Conservation (phyloP, 768 basidiomycete genomes). For the Pisolithus albus region DNA sequence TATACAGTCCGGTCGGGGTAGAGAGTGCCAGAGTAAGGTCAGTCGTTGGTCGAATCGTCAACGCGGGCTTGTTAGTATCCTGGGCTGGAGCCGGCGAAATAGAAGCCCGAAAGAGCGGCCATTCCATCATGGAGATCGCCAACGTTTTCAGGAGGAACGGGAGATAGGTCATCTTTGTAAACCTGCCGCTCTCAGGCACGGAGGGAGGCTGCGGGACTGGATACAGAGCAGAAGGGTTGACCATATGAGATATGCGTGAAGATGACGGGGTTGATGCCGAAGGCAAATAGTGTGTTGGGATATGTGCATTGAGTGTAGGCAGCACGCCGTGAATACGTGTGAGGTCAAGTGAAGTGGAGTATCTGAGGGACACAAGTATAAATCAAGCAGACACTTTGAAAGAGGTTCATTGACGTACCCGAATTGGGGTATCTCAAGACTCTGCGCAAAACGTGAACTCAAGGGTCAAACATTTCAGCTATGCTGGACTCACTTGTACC, state of each 20-base stretch:
- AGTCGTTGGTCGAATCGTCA: constrained; percentile 65
- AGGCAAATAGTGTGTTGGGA: constrained; percentile 52
- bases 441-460: constrained; percentile 36
- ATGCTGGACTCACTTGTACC: constrained; percentile 52
- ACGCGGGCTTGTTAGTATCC: constrained; percentile 44
- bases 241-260: constrained; percentile 15
- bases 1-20: constrained; percentile 78
- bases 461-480: not conserved
- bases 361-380: constrained; percentile 33
- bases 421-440: constrained; percentile 81
- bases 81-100: constrained; percentile 41
- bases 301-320: constrained; percentile 58
- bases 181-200: constrained; percentile 49
- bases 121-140: constrained; percentile 70
- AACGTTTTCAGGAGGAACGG: constrained; percentile 82
- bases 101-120: constrained; percentile 77
- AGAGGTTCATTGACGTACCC: constrained; percentile 38
- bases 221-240: constrained; percentile 36
- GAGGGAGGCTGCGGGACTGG: constrained; percentile 33
- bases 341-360: constrained; percentile 69
- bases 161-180: constrained; percentile 68
- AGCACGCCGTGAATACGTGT: constrained; percentile 60
- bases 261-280: constrained; percentile 30
- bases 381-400: not conserved
- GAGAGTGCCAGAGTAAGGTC: constrained; percentile 75